Base-by-base conservation (phyloP, 2,329 filamentous ascomycete genomes). In the Cladosporium sphaerospermum region DNA sequence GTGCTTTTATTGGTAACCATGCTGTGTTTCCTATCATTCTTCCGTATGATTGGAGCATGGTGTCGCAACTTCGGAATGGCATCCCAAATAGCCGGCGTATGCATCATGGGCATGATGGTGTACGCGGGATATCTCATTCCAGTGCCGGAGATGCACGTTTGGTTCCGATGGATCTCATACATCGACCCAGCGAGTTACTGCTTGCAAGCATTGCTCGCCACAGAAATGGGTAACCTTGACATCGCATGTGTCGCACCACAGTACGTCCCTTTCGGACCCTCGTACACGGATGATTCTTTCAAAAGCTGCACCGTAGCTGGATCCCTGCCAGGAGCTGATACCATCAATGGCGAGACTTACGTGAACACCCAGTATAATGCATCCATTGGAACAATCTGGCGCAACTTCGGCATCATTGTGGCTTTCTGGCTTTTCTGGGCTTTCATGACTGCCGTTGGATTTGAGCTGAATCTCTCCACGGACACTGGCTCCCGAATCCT, bases 351-450 rank as follows among this genome's bases (percentile, higher is more conserved):
- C 2, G 82, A 85, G 55, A 71, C 75, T 0, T 88, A 80, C 58
- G 80, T 87, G 3, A 64, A 60, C 0, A 78, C 78, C 77, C 49
- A 52, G 23, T 52, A 52, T 23, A 42, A 0, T 73, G 70, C 59
- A 64, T 62, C 18, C 63, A 64, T 46, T 64, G 63, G 8, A 65
- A 72, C 45, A 40, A 61, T 71, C 4, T 69, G 65, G 65, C 62
- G 85, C 9, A 88, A 89, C 62, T 76, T 87, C 53, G 85, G 85
- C 1, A 86, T 89, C 49, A 61, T 77, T n/a, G 68, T 71, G 55
- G 73, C 57, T 2, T 76, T 76, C 75, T 64, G 85, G 0, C 85
- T 79, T 54, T 78, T 81, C n/a, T 74, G 54, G 3, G 43, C 84
- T 4, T 85, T 83, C 0, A 75, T 87, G 45, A 63, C 77, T 48